Percentiles rank a stretch among this genome's conserved stretches.
These are phyloP conservation scores for Cadophora sp. DNA, from an alignment of 2,329 filamentous ascomycete genomes.

Conservation along the genomic window DNA sequence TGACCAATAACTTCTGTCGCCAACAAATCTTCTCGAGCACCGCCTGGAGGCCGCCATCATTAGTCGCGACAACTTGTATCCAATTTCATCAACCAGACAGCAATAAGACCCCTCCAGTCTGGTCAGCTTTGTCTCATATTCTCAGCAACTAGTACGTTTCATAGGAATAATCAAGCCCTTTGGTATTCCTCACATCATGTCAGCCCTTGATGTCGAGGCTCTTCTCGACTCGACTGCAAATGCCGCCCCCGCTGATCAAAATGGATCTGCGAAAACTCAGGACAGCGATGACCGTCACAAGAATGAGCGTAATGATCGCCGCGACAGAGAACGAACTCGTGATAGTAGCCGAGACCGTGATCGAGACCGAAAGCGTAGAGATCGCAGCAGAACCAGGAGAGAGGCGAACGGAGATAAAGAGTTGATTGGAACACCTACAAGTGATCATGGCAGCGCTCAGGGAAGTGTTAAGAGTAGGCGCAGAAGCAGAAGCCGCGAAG, in stretches of 20 bases:
- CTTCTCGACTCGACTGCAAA: constrained; percentile 86
- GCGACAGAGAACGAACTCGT: constrained; percentile 62
- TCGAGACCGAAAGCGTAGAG: constrained; percentile 61
- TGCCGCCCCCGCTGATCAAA: constrained; percentile 54
- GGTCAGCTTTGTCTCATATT: not conserved
- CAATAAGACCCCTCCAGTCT: not conserved
- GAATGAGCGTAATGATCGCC: constrained; percentile 57
- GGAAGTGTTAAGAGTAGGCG: constrained; percentile 80
- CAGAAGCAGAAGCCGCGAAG: constrained; percentile 79
- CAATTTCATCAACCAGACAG: not conserved
- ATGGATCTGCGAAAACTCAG: constrained; percentile 51
- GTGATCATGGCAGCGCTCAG: constrained; percentile 74
- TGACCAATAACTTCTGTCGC: not conserved
- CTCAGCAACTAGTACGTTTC: not conserved
- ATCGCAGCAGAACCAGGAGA: constrained; percentile 60
- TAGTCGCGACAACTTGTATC: not conserved
- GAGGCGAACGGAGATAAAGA: constrained; percentile 55
- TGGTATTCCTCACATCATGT: constrained; percentile 56
- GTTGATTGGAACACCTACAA: constrained; percentile 71
- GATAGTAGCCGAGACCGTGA: constrained; percentile 62
- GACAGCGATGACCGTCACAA: constrained; percentile 64
- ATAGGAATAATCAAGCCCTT: constrained; percentile 5
- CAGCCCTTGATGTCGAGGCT: constrained; percentile 83
- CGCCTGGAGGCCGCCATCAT: not conserved
- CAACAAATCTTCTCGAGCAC: constrained; percentile 2